A percentile compares a stretch with the other conserved stretches of the same genome.
Evolutionary conservation across 2,329 filamentous ascomycete species (phyloP).

Genomic region (Pyricularia pennisetigena): DNA sequence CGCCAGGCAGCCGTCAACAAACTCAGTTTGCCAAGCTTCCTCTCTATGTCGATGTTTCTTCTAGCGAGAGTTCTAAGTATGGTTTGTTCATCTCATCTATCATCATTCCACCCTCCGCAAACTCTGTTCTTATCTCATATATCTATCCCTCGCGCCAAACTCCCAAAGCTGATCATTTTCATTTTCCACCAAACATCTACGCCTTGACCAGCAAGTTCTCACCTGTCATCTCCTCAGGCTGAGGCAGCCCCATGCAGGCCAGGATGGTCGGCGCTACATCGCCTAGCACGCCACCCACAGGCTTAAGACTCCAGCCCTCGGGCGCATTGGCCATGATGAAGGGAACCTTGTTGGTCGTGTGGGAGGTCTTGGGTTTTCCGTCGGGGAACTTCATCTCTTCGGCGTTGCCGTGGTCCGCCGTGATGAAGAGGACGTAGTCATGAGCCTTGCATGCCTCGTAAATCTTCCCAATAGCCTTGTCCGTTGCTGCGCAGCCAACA

Average conservation of each 20-base stretch:
- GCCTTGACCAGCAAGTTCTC: conserved; percentile 71
- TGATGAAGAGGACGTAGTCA: conserved; percentile 90
- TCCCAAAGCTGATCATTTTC: not conserved
- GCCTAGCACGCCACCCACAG: conserved; percentile 80
- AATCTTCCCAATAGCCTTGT: conserved; percentile 87
- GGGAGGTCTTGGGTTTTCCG: conserved; percentile 93
- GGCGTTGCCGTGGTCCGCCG: conserved; percentile 92
- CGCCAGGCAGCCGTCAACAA: not conserved
- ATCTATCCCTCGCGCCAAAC: not conserved
- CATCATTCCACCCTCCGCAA: not conserved
- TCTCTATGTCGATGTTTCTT: not conserved
- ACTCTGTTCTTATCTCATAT: not conserved
- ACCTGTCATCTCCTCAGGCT: conserved; percentile 90
- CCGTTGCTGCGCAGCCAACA: conserved; percentile 73
- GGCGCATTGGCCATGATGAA: conserved; percentile 98
- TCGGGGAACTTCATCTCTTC: conserved; percentile 98
- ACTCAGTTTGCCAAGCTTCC: not conserved
- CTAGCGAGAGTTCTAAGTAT: not conserved
- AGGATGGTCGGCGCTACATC: conserved; percentile 95
- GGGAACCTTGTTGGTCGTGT: conserved; percentile 96
- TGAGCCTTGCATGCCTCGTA: conserved; percentile 90
- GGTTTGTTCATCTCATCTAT: not conserved
- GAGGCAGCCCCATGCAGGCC: conserved; percentile 78
- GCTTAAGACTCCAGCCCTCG: conserved; percentile 76
- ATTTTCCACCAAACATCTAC: conserved; percentile 19